Conservation (phyloP, 331 rosid genomes). For the Cucumis variabilis region DNA sequence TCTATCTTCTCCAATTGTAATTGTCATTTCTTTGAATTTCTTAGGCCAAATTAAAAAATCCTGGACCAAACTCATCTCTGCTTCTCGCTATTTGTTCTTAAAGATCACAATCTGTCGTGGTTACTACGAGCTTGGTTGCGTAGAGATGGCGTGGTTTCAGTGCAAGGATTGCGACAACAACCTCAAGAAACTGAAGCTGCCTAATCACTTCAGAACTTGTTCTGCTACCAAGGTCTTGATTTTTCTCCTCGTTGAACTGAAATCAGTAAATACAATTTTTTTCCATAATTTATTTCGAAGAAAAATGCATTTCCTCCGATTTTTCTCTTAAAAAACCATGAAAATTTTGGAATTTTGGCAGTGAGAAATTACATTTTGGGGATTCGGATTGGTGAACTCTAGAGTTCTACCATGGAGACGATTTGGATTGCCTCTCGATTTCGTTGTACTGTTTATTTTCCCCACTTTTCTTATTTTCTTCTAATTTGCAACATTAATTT, state of each 20-base stretch:
- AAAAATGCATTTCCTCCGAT: neutral
- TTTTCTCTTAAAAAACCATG: neutral
- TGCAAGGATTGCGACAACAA: constrained; percentile 90
- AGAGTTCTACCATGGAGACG: neutral
- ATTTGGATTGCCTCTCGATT: too few species aligned
- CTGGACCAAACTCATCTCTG: neutral
- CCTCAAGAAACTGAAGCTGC: constrained; percentile 79
- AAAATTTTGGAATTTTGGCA: neutral
- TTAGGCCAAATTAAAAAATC: neutral
- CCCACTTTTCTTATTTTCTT: neutral
- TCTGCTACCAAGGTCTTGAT: constrained; percentile 61
- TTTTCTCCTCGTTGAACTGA: neutral
- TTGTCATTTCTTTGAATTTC: too few species aligned
- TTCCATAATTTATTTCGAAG: neutral
- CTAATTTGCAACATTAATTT: neutral
- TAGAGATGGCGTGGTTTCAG: constrained; percentile 86
- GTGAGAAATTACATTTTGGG: neutral
- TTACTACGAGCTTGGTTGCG: constrained; percentile 8
- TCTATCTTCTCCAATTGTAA: too few species aligned
- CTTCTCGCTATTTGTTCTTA: neutral
- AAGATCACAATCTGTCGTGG: neutral
- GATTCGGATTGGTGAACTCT: neutral
- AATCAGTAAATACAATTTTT: neutral
- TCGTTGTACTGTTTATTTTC: neutral
- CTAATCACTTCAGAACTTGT: constrained; percentile 69